phyloP scores from a whole-genome alignment of 352 stramenopile genomes.

The Pythium insidiosum region DNA sequence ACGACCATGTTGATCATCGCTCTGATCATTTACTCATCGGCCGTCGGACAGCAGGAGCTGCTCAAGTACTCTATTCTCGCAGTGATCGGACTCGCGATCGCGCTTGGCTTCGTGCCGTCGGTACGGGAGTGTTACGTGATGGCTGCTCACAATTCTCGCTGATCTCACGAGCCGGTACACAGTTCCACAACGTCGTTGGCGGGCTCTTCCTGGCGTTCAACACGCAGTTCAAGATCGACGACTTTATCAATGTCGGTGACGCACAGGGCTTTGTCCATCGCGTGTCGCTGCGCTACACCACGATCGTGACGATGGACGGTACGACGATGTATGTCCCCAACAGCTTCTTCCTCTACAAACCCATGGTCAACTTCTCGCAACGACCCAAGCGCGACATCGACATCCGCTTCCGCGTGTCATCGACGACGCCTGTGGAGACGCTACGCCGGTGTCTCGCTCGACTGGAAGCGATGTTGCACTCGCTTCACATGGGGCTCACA shows the following conservation, averaged over 20 bases:
- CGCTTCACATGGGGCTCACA: conserved; percentile 74
- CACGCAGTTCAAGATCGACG: conserved; percentile 82
- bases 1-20: conserved; percentile 72
- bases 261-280: conserved; percentile 76
- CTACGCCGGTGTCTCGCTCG: conserved; percentile 47
- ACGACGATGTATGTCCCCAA: conserved; percentile 81
- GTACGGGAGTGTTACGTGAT: no score
- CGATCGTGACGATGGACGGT: conserved; percentile 68
- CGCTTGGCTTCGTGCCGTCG: conserved; percentile 78
- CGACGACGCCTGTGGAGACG: conserved; percentile 42
- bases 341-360: conserved; percentile 88
- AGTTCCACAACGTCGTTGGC: conserved; percentile 83
- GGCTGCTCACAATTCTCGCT: no score
- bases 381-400: conserved; percentile 78
- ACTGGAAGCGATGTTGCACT: conserved; percentile 77
- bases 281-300: conserved; percentile 80
- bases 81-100: conserved; percentile 78
- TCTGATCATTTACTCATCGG: conserved; percentile 82
- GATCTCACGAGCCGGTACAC: not conserved
- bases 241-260: conserved; percentile 77
- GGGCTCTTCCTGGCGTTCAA: conserved; percentile 86
- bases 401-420: conserved; percentile 55
- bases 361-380: conserved; percentile 85
- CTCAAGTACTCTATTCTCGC: conserved; percentile 81
- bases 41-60: conserved; percentile 52